Conservation (phyloP, 2,329 filamentous ascomycete genomes). For the Lasiodiplodia sp. region DNA sequence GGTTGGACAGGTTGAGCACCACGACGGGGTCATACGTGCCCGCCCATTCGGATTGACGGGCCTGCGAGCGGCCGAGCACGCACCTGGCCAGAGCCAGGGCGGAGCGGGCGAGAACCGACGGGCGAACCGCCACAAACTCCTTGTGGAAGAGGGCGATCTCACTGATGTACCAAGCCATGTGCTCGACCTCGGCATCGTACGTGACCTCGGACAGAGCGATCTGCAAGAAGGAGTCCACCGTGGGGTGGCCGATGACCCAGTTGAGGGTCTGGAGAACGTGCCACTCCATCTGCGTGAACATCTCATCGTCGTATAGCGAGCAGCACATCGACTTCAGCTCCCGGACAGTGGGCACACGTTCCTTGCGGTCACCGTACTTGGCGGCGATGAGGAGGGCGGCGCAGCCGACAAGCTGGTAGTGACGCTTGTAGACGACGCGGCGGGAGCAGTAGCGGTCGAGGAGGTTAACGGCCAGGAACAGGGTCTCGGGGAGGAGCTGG, state of each 20-base stretch:
- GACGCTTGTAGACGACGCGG: constrained; percentile 97
- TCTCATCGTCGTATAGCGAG: constrained; percentile 95
- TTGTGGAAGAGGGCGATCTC: constrained; percentile 96
- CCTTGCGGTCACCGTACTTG: constrained; percentile 99
- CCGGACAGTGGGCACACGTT: constrained; percentile 94
- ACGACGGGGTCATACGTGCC: constrained; percentile 73
- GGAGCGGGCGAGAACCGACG: constrained; percentile 88
- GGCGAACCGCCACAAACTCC: constrained; percentile 92
- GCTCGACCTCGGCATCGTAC: constrained; percentile 86
- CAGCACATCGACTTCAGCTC: constrained; percentile 99
- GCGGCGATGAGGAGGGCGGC: constrained; percentile 94
- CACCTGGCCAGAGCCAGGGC: constrained; percentile 86
- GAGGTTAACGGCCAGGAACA: constrained; percentile 96
- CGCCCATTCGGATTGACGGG: constrained; percentile 78
- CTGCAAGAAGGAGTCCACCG: constrained; percentile 92
- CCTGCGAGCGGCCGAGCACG: constrained; percentile 81
- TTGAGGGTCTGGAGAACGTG: constrained; percentile 97
- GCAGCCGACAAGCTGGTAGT: constrained; percentile 97
- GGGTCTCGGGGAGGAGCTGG: constrained; percentile 88
- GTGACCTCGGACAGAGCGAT: constrained; percentile 78
- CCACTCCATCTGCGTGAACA: constrained; percentile 99
- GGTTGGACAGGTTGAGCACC: constrained; percentile 68
- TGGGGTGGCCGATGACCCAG: constrained; percentile 95
- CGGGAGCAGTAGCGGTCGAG: constrained; percentile 98
- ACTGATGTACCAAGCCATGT: constrained; percentile 92